Percentiles rank a stretch among this genome's conserved stretches.
Evolutionary conservation across 208 protist species (phyloP).

Genomic region (Trypanosoma congolense): DNA sequence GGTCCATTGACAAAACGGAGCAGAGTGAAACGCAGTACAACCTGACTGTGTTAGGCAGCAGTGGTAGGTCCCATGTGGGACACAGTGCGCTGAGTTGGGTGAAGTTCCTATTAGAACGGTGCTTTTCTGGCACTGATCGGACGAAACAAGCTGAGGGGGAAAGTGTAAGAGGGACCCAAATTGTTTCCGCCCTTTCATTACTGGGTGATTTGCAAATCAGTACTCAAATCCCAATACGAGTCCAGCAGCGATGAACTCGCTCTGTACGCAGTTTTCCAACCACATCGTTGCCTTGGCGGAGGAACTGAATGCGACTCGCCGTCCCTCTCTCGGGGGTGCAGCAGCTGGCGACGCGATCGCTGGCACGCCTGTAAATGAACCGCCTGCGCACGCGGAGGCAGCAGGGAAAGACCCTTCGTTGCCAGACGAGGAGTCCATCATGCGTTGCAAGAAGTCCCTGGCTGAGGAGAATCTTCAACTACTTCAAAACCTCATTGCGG

Average conservation of each 20-base stretch:
- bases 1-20: no score
- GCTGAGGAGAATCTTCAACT: constrained; percentile 15
- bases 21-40: no score
- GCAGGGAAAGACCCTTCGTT: neutral
- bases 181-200: neutral
- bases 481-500: constrained; percentile 2
- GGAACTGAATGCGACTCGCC: neutral
- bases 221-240: neutral
- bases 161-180: neutral
- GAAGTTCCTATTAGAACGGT: constrained; percentile 14
- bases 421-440: constrained; percentile 10
- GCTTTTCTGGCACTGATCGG: neutral
- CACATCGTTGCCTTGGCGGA: constrained; percentile 1
- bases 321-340: neutral
- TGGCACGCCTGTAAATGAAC: no score
- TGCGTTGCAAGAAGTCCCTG: neutral
- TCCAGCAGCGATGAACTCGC: neutral
- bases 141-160: neutral
- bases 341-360: no score
- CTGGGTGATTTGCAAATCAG: constrained; percentile 4
- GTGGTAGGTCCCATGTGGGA: constrained; percentile 1
- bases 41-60: no score
- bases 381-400: neutral
- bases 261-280: constrained; percentile 16
- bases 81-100: constrained; percentile 14